Evolutionary conservation across 495 filamentous ascomycete genomes (phyloP), one percentile per base, ranked within the genome.

Genomic region (Annulohypoxylon bovei): DNA sequence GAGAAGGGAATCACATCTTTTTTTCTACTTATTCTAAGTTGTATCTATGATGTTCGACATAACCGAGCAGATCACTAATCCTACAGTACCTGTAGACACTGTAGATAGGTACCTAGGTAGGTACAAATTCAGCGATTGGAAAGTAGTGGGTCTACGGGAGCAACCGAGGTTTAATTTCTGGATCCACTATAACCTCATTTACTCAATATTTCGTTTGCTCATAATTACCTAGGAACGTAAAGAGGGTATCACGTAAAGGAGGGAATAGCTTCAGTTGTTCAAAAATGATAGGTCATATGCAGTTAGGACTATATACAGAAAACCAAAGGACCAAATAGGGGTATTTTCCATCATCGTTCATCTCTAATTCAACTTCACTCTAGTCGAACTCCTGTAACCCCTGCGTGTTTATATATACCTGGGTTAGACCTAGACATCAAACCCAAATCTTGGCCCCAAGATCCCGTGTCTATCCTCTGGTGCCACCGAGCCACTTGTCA

Each of bases 41-140:
- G 40, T n/a, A n/a, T n/a, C n/a, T n/a, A n/a, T n/a, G 27, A 18
- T 27, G 8, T 16, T 60, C 39, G 59, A 63, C 37, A 49, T 58
- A 60, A 33, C 40, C 8, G 40, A 63, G 6, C 16, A 46, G 60
- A 70, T 70, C 67, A 70, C 30, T 70, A 70, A 70, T 69, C 66
- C 47, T n/a, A 22, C 4, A 18, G n/a, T 22, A 16, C n/a, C 25
- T 27, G 20, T 49, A 40, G 37, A 25, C 8, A 40, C 28, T 12
- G 20, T 20, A 27, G 9, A 9, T n/a, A n/a, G 40, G 40, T 37
- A 37, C 33, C 33, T 37, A 7, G 33, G 30, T 8, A 32, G 3
- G 39, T 42, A 42, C 39, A 11, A 6, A 7, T 52, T 11, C 47
- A 50, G 6, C 6, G 22, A 52, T 20, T 47, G 42, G 9, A 47